Evolutionary conservation across 306 rosid species (phyloP), one percentile per base, ranked within the genome.

Genomic region (Chamaecrista fasciculata): DNA sequence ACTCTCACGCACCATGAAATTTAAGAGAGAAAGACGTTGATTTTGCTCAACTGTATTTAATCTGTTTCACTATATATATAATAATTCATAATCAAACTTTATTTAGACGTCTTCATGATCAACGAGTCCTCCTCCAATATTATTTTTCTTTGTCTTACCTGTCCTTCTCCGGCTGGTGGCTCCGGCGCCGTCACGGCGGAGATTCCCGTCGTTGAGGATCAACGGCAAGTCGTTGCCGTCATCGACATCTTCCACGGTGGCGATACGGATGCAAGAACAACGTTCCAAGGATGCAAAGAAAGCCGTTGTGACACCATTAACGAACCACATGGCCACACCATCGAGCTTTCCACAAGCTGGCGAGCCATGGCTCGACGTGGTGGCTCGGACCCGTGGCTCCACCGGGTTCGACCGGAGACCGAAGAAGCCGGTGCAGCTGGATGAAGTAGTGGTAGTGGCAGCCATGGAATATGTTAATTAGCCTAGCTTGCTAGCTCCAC

Each of bases 221-320:
- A 90, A 81, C 4, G 96, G 95, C 76, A 82, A 55, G 78, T 90
- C 91, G 55, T 85, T 82, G 64, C 79, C 74, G 15, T 87, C 96
- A 0, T 87, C 96, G 0, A 12, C 75, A 10, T 80, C 96, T 23
- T 84, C 94, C 9, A 69, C 76, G 0, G 96, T 87, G 61, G 84
- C 78, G 68, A 90, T 86, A 53, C 90, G 92, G 77, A 90, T 84
- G 86, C 96, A 90, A 37, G 90, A 90, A 49, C 84, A 90, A 7
- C 88, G 74, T 26, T 87, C 89, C 42, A 90, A 48, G 33, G 96
- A 90, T 0, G 96, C 92, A 11, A 90, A 90, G 66, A 90, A 90
- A 48, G 86, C 91, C 43, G 82, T 72, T 0, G 87, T 69, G 37
- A 90, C 79, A 12, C 96, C 85, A 40, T 87, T 82, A 60, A 90